Percentiles rank a stretch among this genome's conserved stretches.
Evolutionary conservation across 164 flowering plant genomes (phyloP).

Genomic region (Protea cynaroides): DNA sequence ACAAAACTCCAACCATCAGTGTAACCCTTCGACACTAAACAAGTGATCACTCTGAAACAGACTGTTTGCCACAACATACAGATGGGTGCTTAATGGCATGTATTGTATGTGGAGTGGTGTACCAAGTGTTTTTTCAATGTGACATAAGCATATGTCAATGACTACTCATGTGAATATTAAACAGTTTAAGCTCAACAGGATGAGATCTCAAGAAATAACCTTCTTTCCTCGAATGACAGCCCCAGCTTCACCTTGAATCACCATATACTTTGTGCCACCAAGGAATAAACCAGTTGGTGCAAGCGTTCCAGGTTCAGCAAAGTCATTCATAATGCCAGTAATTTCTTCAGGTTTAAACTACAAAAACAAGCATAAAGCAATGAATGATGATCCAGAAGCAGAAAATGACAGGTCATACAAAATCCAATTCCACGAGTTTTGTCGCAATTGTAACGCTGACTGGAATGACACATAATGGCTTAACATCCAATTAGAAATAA

Average conservation of each 20-base stretch:
- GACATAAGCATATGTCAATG: too few relatives aligned
- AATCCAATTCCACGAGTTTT: neutral
- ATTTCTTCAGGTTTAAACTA: conserved; percentile 40
- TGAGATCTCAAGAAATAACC: conserved; percentile 7
- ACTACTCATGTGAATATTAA: too few relatives aligned
- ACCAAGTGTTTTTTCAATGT: too few relatives aligned
- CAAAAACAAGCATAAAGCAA: neutral
- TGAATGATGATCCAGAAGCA: neutral
- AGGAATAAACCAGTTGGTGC: conserved; percentile 39
- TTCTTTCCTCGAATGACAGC: conserved; percentile 40
- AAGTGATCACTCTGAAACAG: too few relatives aligned
- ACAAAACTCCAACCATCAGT: too few relatives aligned
- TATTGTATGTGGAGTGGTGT: too few relatives aligned
- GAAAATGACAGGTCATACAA: neutral
- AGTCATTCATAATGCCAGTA: conserved; percentile 28
- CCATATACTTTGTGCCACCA: conserved; percentile 43
- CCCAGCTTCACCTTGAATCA: conserved; percentile 36
- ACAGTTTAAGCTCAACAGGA: neutral
- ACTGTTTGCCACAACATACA: too few relatives aligned
- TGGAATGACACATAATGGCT: too few relatives aligned
- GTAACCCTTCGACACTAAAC: too few relatives aligned
- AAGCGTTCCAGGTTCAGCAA: conserved; percentile 33
- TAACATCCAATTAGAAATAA: neutral
- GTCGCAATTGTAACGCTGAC: neutral
- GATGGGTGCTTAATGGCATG: too few relatives aligned